Conservation (phyloP, 768 basidiomycete species). For the Fomitopsis pulvina region DNA sequence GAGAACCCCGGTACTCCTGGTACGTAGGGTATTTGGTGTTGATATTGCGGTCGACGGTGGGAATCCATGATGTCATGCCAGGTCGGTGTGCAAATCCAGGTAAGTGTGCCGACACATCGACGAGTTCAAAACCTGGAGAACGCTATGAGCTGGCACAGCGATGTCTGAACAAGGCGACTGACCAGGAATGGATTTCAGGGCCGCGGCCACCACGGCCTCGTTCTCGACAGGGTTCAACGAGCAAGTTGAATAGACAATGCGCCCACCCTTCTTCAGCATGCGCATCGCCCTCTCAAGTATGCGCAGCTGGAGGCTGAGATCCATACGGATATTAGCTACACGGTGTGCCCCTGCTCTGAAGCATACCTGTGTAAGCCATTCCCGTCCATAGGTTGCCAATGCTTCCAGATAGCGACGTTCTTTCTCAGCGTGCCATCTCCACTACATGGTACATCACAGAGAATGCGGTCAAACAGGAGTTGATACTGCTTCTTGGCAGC, state of each 20-base stretch:
- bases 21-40: slow-evolving; percentile 51
- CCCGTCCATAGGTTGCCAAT: slow-evolving; percentile 83
- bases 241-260: slow-evolving; percentile 96
- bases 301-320: slow-evolving; percentile 77
- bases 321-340: background rate
- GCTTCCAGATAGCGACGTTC: slow-evolving; percentile 92
- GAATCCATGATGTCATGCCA: slow-evolving; percentile 75
- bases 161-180: slow-evolving; percentile 12
- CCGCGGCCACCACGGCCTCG: slow-evolving; percentile 89
- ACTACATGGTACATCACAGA: slow-evolving; percentile 97
- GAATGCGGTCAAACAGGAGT: slow-evolving; percentile 84
- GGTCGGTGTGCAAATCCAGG: slow-evolving; percentile 69
- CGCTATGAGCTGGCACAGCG: background rate
- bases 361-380: slow-evolving; percentile 86
- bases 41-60: slow-evolving; percentile 52
- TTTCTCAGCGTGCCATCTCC: slow-evolving; percentile 96
- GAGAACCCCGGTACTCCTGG: slow-evolving; percentile 47
- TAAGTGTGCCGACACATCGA: slow-evolving; percentile 69
- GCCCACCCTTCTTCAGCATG: slow-evolving; percentile 77
- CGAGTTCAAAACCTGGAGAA: slow-evolving; percentile 59
- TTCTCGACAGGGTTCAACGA: slow-evolving; percentile 97
- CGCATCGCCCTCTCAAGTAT: slow-evolving; percentile 92
- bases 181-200: slow-evolving; percentile 69
- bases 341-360: no score
- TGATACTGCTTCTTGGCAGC: slow-evolving; percentile 35